phyloP scores from a whole-genome alignment of 495 filamentous ascomycete genomes.

The Aspergillus nanangensis region DNA sequence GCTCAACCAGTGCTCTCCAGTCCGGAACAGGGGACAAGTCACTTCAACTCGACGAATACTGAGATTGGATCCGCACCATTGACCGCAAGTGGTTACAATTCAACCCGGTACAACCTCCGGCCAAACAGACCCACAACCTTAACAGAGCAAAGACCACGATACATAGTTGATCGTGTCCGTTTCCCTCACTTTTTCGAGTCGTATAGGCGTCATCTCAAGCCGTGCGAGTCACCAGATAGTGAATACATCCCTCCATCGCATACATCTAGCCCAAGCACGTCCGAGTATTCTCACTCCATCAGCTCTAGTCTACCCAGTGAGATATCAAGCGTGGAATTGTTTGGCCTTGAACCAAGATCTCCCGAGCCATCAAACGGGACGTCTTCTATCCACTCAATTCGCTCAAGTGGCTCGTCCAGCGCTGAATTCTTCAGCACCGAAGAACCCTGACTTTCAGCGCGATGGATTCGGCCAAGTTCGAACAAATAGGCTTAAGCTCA shows the following conservation, averaged over 20 bases:
- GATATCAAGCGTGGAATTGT: neutral
- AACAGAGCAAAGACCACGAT: neutral
- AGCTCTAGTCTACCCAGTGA: neutral
- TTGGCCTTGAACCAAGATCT: neutral
- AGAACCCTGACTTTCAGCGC: neutral
- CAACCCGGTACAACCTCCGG: neutral
- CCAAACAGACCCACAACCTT: neutral
- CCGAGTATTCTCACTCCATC: neutral
- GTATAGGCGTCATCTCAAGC: neutral
- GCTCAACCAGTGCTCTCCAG: no score
- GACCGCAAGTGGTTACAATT: neutral
- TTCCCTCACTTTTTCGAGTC: neutral
- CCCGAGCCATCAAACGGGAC: neutral
- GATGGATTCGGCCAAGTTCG: neutral
- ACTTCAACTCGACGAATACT: neutral
- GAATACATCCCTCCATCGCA: neutral
- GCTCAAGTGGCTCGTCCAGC: neutral
- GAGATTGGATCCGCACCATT: neutral
- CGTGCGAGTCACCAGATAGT: neutral
- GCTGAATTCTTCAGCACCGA: neutral
- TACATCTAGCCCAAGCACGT: neutral
- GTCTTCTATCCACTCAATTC: neutral
- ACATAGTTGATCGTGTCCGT: neutral
- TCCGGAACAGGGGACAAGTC: no score
- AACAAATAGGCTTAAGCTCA: neutral